Base-by-base conservation (phyloP, 202 grass and related monocot genomes). In the Dendrocalamus latiflorus region DNA sequence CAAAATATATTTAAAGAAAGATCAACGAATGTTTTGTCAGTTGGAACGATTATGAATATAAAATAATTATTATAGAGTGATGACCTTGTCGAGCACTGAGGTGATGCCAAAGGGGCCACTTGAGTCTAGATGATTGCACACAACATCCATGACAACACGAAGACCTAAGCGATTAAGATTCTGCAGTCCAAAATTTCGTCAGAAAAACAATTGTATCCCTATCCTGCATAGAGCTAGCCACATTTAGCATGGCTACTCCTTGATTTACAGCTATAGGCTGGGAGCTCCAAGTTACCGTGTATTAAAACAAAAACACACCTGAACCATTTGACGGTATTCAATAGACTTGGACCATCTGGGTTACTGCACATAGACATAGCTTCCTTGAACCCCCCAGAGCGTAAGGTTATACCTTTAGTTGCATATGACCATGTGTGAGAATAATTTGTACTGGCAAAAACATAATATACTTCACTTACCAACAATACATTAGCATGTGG, bases 41-140 rank as follows among this genome's bases (percentile, higher is more conserved):
- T 54, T 42, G 7, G 30, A 75, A 76, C 44, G 37, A 38, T 20
- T 56, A 78, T 49, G 15, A 79, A 68, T 7, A 61, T 34, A 45
- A 63, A 41, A 21, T 8, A 76, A 76, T 25, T 38, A 62, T 38
- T 24, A 70, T 79, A 78, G 59, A 71, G 30, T 44, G 55, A 62
- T 60, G 71, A 94, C 92, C 94, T 94, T 97, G 80, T 97, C 94
- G 64, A 97, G 90, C 58, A 97, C 92, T 21, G 94, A 94, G 59
- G 50, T 84, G 49, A 84, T 78, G 77, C 86, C 64, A 47, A 68
- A 89, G 18, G 94, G 92, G 24, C 94, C 94, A 84, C 28, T 94
- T 86, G 88, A 87, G 82, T 87, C 47, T 74, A 97, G 81, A 91
- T 94, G 95, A 91, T 94, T 97, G 87, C 94, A 94, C 59, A 97